Conservation (phyloP, 257 asterid species). For the Scutellaria minor region DNA sequence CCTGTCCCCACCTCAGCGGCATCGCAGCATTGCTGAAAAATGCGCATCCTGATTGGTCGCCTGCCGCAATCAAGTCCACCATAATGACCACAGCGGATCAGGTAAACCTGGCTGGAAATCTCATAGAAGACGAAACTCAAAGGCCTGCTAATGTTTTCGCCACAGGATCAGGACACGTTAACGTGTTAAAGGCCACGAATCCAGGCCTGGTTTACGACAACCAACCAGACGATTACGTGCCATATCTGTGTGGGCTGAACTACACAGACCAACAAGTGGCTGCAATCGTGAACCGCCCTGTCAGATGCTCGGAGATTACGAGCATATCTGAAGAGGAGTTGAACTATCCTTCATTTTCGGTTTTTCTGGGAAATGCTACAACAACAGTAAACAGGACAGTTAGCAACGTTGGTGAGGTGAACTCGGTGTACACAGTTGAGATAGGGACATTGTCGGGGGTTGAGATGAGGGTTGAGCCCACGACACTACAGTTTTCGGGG, state of each 20-base stretch:
- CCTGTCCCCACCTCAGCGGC: background rate
- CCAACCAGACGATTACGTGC: conserved; percentile 44
- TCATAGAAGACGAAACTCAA: background rate
- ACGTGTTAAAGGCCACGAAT: conserved; percentile 39
- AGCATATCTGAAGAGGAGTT: conserved; percentile 42
- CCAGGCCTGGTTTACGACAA: conserved; percentile 37
- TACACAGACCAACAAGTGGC: conserved; percentile 41
- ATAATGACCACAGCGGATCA: conserved; percentile 8
- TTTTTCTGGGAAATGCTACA: conserved; percentile 18
- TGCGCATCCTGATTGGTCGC: background rate
- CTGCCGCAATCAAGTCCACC: background rate
- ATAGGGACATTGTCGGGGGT: conserved; percentile 37
- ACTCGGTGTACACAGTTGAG: conserved; percentile 33
- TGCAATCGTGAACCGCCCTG: background rate
- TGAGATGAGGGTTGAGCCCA: conserved; percentile 41
- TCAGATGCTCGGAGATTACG: conserved; percentile 34
- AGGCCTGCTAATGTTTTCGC: conserved; percentile 36
- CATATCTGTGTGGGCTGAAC: conserved; percentile 52
- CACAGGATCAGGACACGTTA: conserved; percentile 51
- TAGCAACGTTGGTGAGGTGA: conserved; percentile 6
- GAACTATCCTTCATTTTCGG: conserved; percentile 53
- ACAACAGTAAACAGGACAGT: conserved; percentile 42
- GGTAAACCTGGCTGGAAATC: background rate
- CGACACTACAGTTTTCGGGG: conserved; percentile 30
- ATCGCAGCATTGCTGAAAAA: background rate